Conservation (phyloP, 2,329 filamentous ascomycete genomes). For the Aspergillus thermomutatus region DNA sequence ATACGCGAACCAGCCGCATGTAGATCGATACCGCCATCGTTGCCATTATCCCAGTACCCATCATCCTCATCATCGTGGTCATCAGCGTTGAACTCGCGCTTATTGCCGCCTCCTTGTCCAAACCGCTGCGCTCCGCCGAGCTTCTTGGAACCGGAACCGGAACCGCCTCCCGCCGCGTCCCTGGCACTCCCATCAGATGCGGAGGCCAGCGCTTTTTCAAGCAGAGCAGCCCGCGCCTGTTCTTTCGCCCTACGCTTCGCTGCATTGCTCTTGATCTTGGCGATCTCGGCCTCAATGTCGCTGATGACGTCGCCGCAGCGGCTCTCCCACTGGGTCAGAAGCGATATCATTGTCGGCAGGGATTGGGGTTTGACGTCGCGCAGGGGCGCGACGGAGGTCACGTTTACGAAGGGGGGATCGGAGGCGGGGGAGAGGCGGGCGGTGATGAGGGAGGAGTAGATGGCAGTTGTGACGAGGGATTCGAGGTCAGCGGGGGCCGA, state of each 20-base stretch:
- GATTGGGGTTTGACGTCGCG: conserved; percentile 77
- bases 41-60: conserved; percentile 32
- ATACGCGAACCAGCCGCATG: conserved; percentile 29
- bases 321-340: conserved; percentile 71
- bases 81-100: conserved; percentile 39
- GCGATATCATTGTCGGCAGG: conserved; percentile 64
- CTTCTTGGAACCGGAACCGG: conserved; percentile 6
- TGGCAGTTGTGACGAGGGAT: conserved; percentile 77
- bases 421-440: conserved; percentile 89
- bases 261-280: conserved; percentile 60
- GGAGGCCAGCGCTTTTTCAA: conserved; percentile 50
- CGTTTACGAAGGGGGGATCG: conserved; percentile 66
- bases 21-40: conserved; percentile 25
- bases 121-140: conserved; percentile 7
- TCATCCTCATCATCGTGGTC: conserved; percentile 37
- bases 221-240: conserved; percentile 45
- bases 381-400: conserved; percentile 77
- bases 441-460: conserved; percentile 78
- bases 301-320: conserved; percentile 71
- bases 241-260: conserved; percentile 52
- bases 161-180: conserved; percentile 3
- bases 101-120: conserved; percentile 29
- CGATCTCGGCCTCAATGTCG: conserved; percentile 74
- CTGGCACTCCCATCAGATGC: conserved; percentile 17
- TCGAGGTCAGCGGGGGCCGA: conserved; percentile 69